A percentile compares a stretch with the other conserved stretches of the same genome.
Conservation (phyloP, 495 filamentous ascomycete genomes). For the Staphylotrichum longicolle region DNA sequence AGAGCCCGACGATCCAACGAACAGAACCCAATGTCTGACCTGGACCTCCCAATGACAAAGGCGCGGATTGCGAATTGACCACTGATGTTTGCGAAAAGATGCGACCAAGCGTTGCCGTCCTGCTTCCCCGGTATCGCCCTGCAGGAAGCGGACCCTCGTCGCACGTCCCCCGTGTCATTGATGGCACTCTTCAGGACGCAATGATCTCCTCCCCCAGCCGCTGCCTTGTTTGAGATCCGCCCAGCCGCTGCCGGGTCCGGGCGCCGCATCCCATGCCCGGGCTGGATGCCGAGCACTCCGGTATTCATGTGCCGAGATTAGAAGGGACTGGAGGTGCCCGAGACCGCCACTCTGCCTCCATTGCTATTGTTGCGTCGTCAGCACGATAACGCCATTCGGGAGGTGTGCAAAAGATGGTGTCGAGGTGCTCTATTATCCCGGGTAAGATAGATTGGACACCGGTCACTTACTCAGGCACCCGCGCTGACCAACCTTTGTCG, state of each 20-base stretch:
- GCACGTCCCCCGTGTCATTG: not conserved
- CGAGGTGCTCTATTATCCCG: constrained; percentile 20
- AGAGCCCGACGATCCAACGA: not conserved
- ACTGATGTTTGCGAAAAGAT: not conserved
- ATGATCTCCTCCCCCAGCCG: not conserved
- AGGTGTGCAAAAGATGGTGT: constrained; percentile 25
- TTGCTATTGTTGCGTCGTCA: not conserved
- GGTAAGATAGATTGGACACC: constrained; percentile 21
- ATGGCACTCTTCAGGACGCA: not conserved
- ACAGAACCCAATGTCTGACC: not conserved
- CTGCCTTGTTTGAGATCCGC: not conserved
- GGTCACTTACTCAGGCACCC: not conserved
- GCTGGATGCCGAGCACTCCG: too few relatives aligned
- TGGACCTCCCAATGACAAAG: not conserved
- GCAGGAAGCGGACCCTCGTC: not conserved
- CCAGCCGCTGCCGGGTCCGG: not conserved
- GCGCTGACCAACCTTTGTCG: not conserved
- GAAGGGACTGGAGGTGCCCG: not conserved
- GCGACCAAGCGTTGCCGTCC: not conserved
- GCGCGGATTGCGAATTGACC: not conserved
- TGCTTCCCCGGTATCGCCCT: constrained; percentile 1
- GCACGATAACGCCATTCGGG: constrained; percentile 9
- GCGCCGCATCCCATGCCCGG: not conserved
- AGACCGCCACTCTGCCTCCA: not conserved
- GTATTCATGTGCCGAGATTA: not conserved